Percentiles rank a stretch among this genome's conserved stretches.
Evolutionary conservation across 164 flowering plant species (phyloP).

Genomic region (Aristolochia contorta): DNA sequence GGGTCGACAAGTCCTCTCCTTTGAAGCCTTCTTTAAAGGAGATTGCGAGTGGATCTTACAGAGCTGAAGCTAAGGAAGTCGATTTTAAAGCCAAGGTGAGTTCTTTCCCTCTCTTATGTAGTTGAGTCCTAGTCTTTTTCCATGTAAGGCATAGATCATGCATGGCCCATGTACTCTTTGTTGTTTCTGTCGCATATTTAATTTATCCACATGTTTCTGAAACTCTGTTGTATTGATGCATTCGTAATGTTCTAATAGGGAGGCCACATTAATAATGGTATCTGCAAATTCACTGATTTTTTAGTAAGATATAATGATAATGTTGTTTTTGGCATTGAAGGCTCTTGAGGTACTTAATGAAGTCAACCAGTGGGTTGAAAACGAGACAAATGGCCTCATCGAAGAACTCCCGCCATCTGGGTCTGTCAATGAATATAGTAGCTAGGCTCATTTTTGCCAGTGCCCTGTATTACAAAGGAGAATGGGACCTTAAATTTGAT

Average conservation of each 20-base stretch:
- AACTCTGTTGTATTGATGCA: no score
- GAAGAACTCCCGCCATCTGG: constrained; percentile 60
- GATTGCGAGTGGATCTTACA: constrained; percentile 35
- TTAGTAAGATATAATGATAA: not conserved
- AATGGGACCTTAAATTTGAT: constrained; percentile 57
- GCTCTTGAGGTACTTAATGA: constrained; percentile 42
- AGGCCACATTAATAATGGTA: no score
- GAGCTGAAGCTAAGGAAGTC: constrained; percentile 36
- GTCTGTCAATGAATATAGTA: constrained; percentile 39
- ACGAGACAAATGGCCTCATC: constrained; percentile 55
- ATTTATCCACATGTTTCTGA: no score
- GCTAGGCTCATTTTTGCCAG: constrained; percentile 55
- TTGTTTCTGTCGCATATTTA: no score
- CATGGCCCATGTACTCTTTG: no score
- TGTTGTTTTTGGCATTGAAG: constrained; percentile 23
- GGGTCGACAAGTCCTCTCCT: constrained; percentile 58
- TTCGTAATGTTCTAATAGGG: no score
- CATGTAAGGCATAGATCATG: no score
- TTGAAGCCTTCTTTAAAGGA: constrained; percentile 43
- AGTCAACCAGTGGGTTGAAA: constrained; percentile 66
- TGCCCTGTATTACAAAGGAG: constrained; percentile 75
- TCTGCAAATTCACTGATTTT: not conserved
- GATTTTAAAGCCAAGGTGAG: constrained; percentile 57
- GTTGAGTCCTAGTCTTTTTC: no score
- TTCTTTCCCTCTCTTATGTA: not conserved